Percentiles rank a stretch among this genome's conserved stretches.
Conservation (phyloP, 768 basidiomycete genomes). For the Hericium erinaceus region DNA sequence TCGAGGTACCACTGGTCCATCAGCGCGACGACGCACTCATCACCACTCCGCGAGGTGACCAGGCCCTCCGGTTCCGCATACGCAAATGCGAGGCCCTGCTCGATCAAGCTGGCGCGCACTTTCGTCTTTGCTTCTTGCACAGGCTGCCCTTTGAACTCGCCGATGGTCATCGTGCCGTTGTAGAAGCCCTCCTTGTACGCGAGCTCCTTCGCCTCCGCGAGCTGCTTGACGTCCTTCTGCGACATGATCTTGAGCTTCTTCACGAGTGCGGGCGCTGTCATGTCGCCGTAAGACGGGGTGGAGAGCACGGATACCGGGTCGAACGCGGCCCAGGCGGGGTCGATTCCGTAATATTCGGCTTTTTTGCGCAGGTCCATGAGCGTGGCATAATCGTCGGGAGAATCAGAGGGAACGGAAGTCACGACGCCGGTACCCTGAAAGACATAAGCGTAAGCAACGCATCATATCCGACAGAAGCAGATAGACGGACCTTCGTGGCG, state of each 20-base stretch:
- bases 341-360: constrained; percentile 91
- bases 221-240: constrained; percentile 86
- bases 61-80: constrained; percentile 95
- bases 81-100: constrained; percentile 65
- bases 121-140: constrained; percentile 91
- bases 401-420: constrained; percentile 96
- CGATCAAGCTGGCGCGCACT: constrained; percentile 79
- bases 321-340: constrained; percentile 76
- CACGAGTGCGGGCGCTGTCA: constrained; percentile 77
- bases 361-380: constrained; percentile 91
- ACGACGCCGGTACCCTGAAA: constrained; percentile 90
- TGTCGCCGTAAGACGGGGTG: constrained; percentile 88
- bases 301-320: constrained; percentile 83
- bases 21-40: constrained; percentile 95
- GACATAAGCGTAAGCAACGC: constrained; percentile 1
- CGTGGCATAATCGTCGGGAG: constrained; percentile 92
- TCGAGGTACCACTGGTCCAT: constrained; percentile 99
- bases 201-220: constrained; percentile 94
- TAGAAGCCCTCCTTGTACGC: constrained; percentile 99
- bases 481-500: constrained; percentile 66
- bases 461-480: not conserved
- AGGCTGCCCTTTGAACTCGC: constrained; percentile 80
- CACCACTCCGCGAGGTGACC: constrained; percentile 83
- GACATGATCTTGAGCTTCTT: constrained; percentile 91
- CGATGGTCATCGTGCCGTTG: constrained; percentile 82